Base-by-base conservation (phyloP, 75 land plant species). In the Isoetes taiwanensis region DNA sequence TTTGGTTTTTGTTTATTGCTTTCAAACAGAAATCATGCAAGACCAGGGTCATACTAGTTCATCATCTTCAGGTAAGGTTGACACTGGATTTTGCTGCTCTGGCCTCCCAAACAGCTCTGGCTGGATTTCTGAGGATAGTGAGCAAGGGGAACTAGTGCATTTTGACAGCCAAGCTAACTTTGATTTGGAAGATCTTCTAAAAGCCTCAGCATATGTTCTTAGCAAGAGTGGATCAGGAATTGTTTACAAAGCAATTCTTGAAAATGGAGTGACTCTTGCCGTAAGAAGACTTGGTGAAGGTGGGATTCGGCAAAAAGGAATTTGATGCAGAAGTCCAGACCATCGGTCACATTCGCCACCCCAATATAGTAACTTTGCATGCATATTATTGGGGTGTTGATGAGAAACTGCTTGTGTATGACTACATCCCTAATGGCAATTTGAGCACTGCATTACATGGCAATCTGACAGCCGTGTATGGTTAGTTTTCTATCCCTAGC, bases 341-440 rank as follows among this genome's bases (percentile, higher is more conserved):
- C 28, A 35, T 86, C 17, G 91, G 87, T 1, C 41, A 74, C 61
- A 66, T 86, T 11, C 56, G 73, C 35, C 86, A 86, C 61, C 77
- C 73, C 1, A 82, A 83, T 37, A 24, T 86, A 62, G 91, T 86
- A 17, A 80, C 86, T 0, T 65, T 86, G 5, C 39, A 79, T 25
- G 91, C 86, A 20, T 86, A 83, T 59, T 86, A 84, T 65, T 86
- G 80, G 28, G 82, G 83, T 17, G 83, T 77, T 80, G 91, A 86
- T 59, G 91, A 86, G 59, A 54, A 82, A 30, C 65, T 86, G 25
- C 80, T 84, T 23, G 88, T 84, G 29, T 84, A 72, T 40, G 88
- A 84, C 38, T 71, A 77, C 64, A 74, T 72, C 63, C 85, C 88
- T 54, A 84, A 84, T 42, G 88, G 88, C 57, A 84, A 81, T 54